Conservation (phyloP, 179 eudicot genomes). For the Nepenthes alata region DNA sequence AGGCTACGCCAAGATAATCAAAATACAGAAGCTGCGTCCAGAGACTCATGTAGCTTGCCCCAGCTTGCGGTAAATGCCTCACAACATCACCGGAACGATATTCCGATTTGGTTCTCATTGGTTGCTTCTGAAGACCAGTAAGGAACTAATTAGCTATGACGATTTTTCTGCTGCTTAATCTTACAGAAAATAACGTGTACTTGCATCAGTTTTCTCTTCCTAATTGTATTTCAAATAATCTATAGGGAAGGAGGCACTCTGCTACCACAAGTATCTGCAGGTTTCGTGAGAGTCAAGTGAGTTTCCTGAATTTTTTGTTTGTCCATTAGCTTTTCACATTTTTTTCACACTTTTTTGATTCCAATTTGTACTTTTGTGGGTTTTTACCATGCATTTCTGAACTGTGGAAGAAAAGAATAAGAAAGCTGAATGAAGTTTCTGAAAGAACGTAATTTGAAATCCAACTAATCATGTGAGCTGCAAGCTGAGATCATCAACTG, state of each 20-base stretch:
- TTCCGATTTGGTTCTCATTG: slow-evolving; percentile 84
- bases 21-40: slow-evolving; percentile 19
- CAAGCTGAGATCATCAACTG: no score
- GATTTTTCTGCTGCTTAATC: not conserved
- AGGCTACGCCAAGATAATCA: slow-evolving; percentile 25
- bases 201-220: not conserved
- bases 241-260: slow-evolving; percentile 55
- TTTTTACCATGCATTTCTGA: not conserved
- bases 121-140: slow-evolving; percentile 65
- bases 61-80: slow-evolving; percentile 28
- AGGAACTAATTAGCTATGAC: slow-evolving; percentile 14
- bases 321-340: not conserved
- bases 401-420: no score
- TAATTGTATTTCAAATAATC: slow-evolving; percentile 7
- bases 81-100: slow-evolving; percentile 25
- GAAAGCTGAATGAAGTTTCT: no score
- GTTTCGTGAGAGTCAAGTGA: slow-evolving; percentile 73
- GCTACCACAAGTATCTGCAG: slow-evolving; percentile 57
- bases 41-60: slow-evolving; percentile 27
- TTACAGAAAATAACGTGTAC: not conserved
- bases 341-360: not conserved
- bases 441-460: no score
- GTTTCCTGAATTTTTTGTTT: slow-evolving; percentile 16
- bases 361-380: not conserved
- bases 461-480: no score